Base-by-base conservation (phyloP, 2,329 filamentous ascomycete genomes). In the Pseudocercospora fuligena region DNA sequence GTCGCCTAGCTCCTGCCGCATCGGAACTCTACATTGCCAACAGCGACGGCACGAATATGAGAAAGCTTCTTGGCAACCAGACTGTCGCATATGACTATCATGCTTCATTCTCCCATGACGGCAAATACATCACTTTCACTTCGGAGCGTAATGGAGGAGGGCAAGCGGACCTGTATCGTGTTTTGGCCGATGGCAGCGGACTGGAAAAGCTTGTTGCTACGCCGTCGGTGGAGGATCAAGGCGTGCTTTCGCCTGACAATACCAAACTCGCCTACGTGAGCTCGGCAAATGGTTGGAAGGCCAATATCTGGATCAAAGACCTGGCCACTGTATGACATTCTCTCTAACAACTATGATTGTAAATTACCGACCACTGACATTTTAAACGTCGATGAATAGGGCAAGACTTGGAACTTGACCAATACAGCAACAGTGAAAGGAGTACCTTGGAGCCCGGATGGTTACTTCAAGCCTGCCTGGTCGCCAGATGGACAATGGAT, bases 401-500 rank as follows among this genome's bases (percentile, higher is more conserved):
- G 60, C 4, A n/a, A 51, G 21, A 59, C 16, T 3, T 25, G n/a
- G 0, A 60, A 62, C 23, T 27, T 68, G 9, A 68, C 66, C 2
- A 63, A 56, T 9, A 63, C 59, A 31, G 47, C 61, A 12, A 23
- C 12, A 3, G 54, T 66, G 8, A 54, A 43, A 31, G 64, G 64
- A n/a, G 51, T 16, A 3, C 19, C 64, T 0, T 63, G 53, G 40
- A 43, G 51, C 8, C 64, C 64, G 14, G 47, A 66, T 14, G 64
- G 64, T 1, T 64, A 66, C 27, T 66, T 64, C 57, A 60, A 60
- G 29, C 65, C 65, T 3, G 33, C 46, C 2, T 66, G 60, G 54
- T 66, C 66, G 5, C 66, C 66, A n/a, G 61, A 67, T 21, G 66
- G 65, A 2, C 27, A 67, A 49, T 67, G 58, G 57, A 61, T 67